phyloP scores from a whole-genome alignment of 306 rosid species.

The Amphicarpaea edgeworthii region DNA sequence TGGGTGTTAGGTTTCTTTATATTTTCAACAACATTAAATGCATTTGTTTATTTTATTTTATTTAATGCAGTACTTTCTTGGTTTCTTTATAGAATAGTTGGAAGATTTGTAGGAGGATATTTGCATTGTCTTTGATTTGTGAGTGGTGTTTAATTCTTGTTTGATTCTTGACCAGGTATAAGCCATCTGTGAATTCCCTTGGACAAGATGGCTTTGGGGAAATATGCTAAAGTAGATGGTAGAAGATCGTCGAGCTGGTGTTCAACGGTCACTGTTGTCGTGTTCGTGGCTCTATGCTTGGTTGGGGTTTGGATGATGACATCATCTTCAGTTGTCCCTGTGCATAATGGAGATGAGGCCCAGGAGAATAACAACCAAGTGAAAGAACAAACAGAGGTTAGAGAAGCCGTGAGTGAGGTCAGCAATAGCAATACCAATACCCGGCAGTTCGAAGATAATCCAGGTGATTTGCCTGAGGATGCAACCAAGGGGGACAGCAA shows the following conservation, averaged over 20 bases:
- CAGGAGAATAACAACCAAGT: constrained; percentile 71
- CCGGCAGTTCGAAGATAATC: constrained; percentile 90
- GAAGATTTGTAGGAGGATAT: not conserved
- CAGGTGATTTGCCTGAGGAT: constrained; percentile 94
- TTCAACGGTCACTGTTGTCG: constrained; percentile 85
- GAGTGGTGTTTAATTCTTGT: constrained; percentile 22
- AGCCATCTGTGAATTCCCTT: constrained; percentile 24
- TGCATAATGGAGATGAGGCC: constrained; percentile 61
- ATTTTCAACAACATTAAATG: not conserved
- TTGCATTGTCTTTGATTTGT: not conserved
- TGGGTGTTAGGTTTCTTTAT: not conserved
- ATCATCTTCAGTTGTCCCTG: constrained; percentile 84
- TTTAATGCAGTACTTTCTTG: not conserved
- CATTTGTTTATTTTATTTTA: not conserved
- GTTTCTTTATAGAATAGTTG: not conserved
- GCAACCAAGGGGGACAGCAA: constrained; percentile 81
- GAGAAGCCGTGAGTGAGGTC: constrained; percentile 56
- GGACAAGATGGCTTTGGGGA: constrained; percentile 76
- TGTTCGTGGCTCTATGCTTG: constrained; percentile 87
- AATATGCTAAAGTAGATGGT: constrained; percentile 76
- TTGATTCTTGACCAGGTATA: constrained; percentile 50
- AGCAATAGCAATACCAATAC: constrained; percentile 52
- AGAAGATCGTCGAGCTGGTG: constrained; percentile 86
- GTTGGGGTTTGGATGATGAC: constrained; percentile 98
- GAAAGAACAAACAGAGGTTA: constrained; percentile 58